Evolutionary conservation across 139 green algal species (phyloP).

Genomic region (Bryopsis sp.): DNA sequence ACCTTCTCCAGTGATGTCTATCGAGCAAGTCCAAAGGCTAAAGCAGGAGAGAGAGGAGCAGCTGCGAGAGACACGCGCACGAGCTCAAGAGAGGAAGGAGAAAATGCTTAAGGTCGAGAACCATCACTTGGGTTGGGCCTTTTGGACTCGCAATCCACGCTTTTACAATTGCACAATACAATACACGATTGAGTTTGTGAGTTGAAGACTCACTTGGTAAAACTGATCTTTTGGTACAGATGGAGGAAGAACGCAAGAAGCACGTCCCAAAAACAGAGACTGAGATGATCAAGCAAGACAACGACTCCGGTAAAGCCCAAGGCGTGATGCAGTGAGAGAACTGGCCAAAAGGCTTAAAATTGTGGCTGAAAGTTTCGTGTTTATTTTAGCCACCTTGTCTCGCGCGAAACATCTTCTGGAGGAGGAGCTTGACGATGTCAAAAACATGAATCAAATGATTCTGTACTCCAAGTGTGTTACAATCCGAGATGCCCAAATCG

Average conservation of each 20-base stretch:
- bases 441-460: conserved; percentile 89
- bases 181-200: conserved; percentile 6
- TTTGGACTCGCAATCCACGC: background rate
- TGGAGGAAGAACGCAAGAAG: conserved; percentile 56
- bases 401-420: conserved; percentile 44
- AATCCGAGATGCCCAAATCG: conserved; percentile 70
- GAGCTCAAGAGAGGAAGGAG: conserved; percentile 53
- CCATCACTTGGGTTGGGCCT: background rate
- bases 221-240: conserved; percentile 20
- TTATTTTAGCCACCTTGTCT: conserved; percentile 25
- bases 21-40: conserved; percentile 41
- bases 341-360: no score
- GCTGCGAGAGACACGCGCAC: conserved; percentile 22
- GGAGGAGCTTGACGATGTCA: conserved; percentile 73
- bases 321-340: no score
- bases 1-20: conserved; percentile 40
- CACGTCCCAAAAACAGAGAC: conserved; percentile 50
- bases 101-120: conserved; percentile 52
- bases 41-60: conserved; percentile 30
- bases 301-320: conserved; percentile 25
- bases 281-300: conserved; percentile 34
- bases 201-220: background rate
- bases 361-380: background rate
- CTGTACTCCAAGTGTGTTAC: conserved; percentile 80
- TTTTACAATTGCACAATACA: no score